These are phyloP conservation scores for Psilocybe sp. DNA, from an alignment of 768 basidiomycete genomes.

Conservation along the genomic window DNA sequence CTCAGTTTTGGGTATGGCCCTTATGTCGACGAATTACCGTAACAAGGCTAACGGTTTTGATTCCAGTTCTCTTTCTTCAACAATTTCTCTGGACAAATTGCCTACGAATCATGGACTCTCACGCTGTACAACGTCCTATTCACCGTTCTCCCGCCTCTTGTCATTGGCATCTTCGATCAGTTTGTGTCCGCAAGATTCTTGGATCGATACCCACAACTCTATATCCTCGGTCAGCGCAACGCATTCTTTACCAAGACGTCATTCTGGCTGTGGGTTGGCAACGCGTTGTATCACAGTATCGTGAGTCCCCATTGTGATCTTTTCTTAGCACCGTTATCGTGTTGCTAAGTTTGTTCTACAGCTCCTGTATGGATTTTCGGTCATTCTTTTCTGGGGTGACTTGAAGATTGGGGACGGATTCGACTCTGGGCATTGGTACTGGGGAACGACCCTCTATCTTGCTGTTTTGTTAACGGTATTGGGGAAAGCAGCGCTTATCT, in stretches of 20 bases:
- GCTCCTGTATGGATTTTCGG: constrained; percentile 85
- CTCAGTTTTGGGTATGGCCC: constrained; percentile 86
- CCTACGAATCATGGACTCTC: constrained; percentile 98
- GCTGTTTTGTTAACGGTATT: constrained; percentile 91
- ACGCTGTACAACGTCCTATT: constrained; percentile 96
- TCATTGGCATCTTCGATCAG: constrained; percentile 98
- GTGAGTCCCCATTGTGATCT: constrained; percentile 44
- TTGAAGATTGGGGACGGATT: constrained; percentile 76
- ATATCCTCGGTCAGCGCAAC: constrained; percentile 91
- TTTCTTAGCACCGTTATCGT: neutral
- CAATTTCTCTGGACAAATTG: constrained; percentile 98
- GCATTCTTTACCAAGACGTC: constrained; percentile 88
- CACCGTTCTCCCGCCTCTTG: constrained; percentile 92
- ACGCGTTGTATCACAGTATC: constrained; percentile 87
- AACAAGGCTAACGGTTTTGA: neutral
- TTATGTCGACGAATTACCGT: neutral
- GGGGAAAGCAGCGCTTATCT: constrained; percentile 95
- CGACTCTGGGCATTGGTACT: constrained; percentile 96
- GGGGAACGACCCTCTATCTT: constrained; percentile 96
- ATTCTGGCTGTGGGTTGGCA: constrained; percentile 90
- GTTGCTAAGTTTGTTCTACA: constrained; percentile 25
- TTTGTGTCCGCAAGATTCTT: constrained; percentile 96
- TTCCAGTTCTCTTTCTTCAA: constrained; percentile 97
- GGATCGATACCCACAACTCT: constrained; percentile 95
- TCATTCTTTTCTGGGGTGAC: constrained; percentile 92